Evolutionary conservation across 805 yeast species (phyloP).

Genomic region (Candida jianshihensis): DNA sequence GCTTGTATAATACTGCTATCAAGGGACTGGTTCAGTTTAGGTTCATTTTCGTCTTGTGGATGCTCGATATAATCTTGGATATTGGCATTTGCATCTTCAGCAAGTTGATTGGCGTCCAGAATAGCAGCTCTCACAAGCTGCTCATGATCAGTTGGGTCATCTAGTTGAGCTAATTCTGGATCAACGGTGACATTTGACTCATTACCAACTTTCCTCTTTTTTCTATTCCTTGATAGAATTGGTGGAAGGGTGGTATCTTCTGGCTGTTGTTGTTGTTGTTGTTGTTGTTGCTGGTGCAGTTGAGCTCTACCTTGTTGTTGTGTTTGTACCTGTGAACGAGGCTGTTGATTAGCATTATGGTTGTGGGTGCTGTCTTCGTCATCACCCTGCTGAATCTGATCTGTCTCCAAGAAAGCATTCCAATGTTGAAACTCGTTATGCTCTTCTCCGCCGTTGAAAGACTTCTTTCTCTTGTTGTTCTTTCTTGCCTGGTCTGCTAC

Average conservation of each 20-base stretch:
- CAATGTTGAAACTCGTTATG: slow-evolving; percentile 23
- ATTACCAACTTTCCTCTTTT: slow-evolving; percentile 3
- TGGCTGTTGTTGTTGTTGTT: slow-evolving; percentile 2
- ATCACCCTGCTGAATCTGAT: slow-evolving; percentile 16
- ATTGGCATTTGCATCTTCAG: slow-evolving; percentile 35
- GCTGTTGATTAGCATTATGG: neutral
- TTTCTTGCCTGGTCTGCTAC: slow-evolving; percentile 38
- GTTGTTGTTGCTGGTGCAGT: neutral
- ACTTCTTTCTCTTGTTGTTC: slow-evolving; percentile 15
- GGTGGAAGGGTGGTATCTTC: slow-evolving; percentile 1
- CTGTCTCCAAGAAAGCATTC: slow-evolving; percentile 23
- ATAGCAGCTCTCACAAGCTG: slow-evolving; percentile 66
- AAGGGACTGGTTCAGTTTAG: slow-evolving; percentile 3
- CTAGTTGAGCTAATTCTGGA: slow-evolving; percentile 49
- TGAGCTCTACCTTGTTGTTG: slow-evolving; percentile 18
- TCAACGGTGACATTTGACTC: slow-evolving; percentile 36
- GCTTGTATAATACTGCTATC: slow-evolving; percentile 22
- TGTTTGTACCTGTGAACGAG: slow-evolving; percentile 15
- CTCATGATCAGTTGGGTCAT: slow-evolving; percentile 45
- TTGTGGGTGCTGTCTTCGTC: slow-evolving; percentile 7
- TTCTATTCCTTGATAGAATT: slow-evolving; percentile 6
- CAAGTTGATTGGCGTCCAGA: slow-evolving; percentile 58
- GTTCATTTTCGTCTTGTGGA: slow-evolving; percentile 13
- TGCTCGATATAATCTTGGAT: slow-evolving; percentile 23
- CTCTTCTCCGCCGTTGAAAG: slow-evolving; percentile 14